phyloP scores from a whole-genome alignment of 768 basidiomycete species.

The Coprinopsis sp. region DNA sequence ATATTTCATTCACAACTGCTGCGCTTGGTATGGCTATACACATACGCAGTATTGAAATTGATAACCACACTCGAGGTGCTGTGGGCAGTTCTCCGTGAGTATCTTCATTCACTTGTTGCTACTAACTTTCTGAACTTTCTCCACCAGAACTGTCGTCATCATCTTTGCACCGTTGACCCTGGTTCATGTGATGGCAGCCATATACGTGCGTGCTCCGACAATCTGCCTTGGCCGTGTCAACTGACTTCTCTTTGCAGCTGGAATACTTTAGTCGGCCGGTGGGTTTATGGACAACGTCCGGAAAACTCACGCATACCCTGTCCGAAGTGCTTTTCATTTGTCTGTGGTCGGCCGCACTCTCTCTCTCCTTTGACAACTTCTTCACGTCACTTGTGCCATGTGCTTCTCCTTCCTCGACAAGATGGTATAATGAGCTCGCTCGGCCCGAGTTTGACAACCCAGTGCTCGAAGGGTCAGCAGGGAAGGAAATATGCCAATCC shows the following conservation, averaged over 20 bases:
- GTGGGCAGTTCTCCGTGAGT: constrained; percentile 81
- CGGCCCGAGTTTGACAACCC: constrained; percentile 44
- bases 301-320: constrained; percentile 81
- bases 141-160: constrained; percentile 67
- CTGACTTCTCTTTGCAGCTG: constrained; percentile 43
- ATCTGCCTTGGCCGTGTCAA: neutral
- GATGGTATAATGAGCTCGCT: constrained; percentile 75
- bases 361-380: constrained; percentile 87
- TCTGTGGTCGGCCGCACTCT: constrained; percentile 88
- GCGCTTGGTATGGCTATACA: constrained; percentile 76
- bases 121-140: constrained; percentile 1
- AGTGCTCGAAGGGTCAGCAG: constrained; percentile 39
- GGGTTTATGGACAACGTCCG: constrained; percentile 88
- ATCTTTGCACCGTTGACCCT: constrained; percentile 82
- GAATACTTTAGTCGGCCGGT: constrained; percentile 92
- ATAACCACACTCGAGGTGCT: constrained; percentile 52
- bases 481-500: constrained; percentile 62
- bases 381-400: constrained; percentile 85
- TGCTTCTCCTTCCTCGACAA: constrained; percentile 48
- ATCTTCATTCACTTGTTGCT: neutral
- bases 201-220: constrained; percentile 58
- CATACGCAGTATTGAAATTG: constrained; percentile 58
- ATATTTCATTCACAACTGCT: constrained; percentile 75
- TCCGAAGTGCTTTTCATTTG: constrained; percentile 88
- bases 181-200: constrained; percentile 78